Evolutionary conservation across 2,329 filamentous ascomycete genomes (phyloP).

Genomic region (Aspergillus sojae): DNA sequence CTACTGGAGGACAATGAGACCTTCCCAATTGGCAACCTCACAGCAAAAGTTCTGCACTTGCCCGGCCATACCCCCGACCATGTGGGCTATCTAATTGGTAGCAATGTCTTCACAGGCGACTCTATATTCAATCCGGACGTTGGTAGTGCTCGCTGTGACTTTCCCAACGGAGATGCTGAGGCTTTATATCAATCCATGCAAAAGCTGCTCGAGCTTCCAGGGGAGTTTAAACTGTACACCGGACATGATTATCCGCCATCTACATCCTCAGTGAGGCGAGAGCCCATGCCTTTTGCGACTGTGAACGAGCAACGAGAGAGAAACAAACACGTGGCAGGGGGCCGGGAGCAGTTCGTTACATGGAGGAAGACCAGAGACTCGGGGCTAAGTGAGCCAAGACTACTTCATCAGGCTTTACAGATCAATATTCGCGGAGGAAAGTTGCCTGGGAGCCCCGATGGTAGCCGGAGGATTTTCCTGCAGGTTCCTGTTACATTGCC

Average conservation of each 20-base stretch:
- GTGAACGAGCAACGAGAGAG: slow-evolving; percentile 18
- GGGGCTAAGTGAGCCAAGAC: slow-evolving; percentile 32
- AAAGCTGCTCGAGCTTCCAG: slow-evolving; percentile 46
- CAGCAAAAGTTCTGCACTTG: slow-evolving; percentile 54
- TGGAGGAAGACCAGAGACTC: slow-evolving; percentile 35
- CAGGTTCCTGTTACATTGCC: background rate
- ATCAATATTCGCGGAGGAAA: slow-evolving; percentile 43
- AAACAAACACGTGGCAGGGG: slow-evolving; percentile 31
- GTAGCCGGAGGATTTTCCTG: background rate
- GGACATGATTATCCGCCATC: slow-evolving; percentile 55
- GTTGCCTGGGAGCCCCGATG: slow-evolving; percentile 24
- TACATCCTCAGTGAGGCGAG: background rate
- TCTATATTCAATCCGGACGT: slow-evolving; percentile 56
- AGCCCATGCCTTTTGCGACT: slow-evolving; percentile 33
- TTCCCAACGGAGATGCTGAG: slow-evolving; percentile 52
- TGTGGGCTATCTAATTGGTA: slow-evolving; percentile 59
- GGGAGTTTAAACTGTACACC: slow-evolving; percentile 51
- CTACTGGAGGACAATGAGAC: slow-evolving; percentile 58
- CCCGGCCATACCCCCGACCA: slow-evolving; percentile 66
- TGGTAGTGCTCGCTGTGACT: slow-evolving; percentile 56
- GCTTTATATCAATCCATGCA: slow-evolving; percentile 49
- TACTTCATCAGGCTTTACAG: slow-evolving; percentile 43
- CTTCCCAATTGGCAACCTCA: slow-evolving; percentile 55
- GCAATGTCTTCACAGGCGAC: slow-evolving; percentile 53
- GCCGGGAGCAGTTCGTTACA: slow-evolving; percentile 35